Base-by-base conservation (phyloP, 495 filamentous ascomycete genomes). In the Annulohypoxylon stygium region DNA sequence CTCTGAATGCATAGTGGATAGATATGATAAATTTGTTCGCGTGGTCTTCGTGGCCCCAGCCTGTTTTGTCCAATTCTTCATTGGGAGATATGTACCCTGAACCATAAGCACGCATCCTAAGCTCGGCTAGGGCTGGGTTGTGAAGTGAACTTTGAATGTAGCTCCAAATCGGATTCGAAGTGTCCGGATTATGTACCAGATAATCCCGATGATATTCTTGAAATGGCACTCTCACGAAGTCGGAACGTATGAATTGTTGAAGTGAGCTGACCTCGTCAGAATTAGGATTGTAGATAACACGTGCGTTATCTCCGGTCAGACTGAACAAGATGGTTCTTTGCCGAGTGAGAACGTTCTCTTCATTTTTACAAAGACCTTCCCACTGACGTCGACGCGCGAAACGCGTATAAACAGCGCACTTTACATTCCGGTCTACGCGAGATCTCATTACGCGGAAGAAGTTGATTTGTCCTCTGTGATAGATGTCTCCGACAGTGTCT, bases 1-100 rank as follows among this genome's bases (percentile, higher is more conserved):
- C 0, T 41, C 2, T n/a, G 25, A 0, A 18, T 2, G 26, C 0
- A 4, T 54, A 8, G 30, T 53, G 20, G 20, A 59, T 1, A 36
- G 4, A 5, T 0, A 53, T 33, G 30, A 73, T 68, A 41, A 73
- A 73, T 55, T 65, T 33, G 3, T 20, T 16, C 2, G 65, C 60
- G 23, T 73, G 65, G 12, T 73, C 65, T 16, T 68, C 53, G 8
- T 59, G 51, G 11, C n/a, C 33, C 70, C 70, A 73, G 2, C 7
- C 2, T 23, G 0, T 6, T 26, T 59, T 59, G 11, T 25, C 6
- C 14, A 59, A 5, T 3, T 20, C 7, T 11, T 25, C 36, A 25
- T 4, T 14, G 1, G 3, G 4, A n/a, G 30, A 9, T 16, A 41
- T 41, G 20, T 23, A 23, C 37, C 54, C 54, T 6, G 2, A 2